Conservation (phyloP, 1,284 basidiomycete genomes). For the Pseudozyma tsukubaensis region DNA sequence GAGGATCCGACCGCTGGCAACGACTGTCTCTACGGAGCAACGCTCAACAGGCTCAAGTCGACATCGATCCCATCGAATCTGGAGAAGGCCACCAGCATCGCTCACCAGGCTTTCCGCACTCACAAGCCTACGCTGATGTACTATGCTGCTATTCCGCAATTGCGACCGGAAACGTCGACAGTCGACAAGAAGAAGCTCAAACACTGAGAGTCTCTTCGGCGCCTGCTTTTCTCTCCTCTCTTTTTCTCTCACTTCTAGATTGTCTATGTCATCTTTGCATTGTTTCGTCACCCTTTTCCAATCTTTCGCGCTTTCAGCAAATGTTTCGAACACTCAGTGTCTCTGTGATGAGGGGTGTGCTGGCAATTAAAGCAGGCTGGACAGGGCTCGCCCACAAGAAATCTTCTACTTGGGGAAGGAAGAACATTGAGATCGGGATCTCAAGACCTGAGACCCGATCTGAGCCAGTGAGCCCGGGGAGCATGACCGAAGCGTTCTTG, state of each 20-base stretch:
- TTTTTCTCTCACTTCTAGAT: not conserved
- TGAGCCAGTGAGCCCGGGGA: too few species aligned
- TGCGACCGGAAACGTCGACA: not conserved
- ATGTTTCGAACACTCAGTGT: too few species aligned
- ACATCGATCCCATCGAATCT: conserved; percentile 19
- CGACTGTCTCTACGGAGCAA: conserved; percentile 36
- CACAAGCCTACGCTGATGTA: conserved; percentile 14
- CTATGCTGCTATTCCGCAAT: conserved; percentile 17
- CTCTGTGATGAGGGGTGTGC: too few species aligned
- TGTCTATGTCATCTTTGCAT: not conserved
- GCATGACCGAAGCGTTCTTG: too few species aligned
- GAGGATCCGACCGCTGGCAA: conserved; percentile 12
- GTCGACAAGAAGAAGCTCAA: conserved; percentile 6
- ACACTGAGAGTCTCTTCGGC: not conserved
- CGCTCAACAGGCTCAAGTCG: conserved; percentile 37
- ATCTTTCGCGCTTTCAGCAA: too few species aligned
- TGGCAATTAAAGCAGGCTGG: too few species aligned
- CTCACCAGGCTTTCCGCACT: conserved; percentile 30
- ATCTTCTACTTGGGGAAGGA: too few species aligned
- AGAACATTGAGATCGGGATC: too few species aligned
- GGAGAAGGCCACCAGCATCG: conserved; percentile 19
- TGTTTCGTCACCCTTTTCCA: not conserved
- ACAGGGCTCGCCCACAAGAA: too few species aligned
- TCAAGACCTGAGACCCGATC: too few species aligned
- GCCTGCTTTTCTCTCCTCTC: not conserved